phyloP scores from a whole-genome alignment of 2,329 filamentous ascomycete genomes.

The Monilinia aucupariae region DNA sequence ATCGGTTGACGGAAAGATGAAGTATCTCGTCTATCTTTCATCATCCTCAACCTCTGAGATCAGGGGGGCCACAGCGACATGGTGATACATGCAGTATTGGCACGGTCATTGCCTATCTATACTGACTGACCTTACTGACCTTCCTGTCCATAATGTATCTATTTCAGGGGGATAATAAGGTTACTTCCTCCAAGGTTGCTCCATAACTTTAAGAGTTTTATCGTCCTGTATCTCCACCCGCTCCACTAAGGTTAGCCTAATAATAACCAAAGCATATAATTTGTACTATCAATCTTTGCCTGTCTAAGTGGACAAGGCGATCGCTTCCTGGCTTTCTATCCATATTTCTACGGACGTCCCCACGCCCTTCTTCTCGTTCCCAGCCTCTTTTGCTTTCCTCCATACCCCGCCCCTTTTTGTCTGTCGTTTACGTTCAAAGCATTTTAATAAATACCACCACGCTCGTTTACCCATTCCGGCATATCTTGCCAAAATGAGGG shows the following conservation, averaged over 20 bases:
- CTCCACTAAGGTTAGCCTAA: background rate
- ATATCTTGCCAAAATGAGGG: background rate
- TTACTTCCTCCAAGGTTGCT: background rate
- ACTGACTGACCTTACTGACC: too few species aligned
- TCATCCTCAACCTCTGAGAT: background rate
- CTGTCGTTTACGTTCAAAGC: background rate
- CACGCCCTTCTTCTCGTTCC: background rate
- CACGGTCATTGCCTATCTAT: too few species aligned
- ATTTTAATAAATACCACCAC: background rate
- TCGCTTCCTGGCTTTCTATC: background rate
- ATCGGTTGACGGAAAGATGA: background rate
- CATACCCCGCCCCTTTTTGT: background rate
- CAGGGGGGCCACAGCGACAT: background rate
- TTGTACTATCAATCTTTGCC: background rate
- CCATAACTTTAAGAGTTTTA: background rate
- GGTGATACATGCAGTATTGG: background rate
- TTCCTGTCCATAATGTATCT: background rate
- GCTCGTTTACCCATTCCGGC: background rate
- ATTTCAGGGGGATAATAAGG: background rate
- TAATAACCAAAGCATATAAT: background rate
- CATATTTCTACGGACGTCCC: background rate
- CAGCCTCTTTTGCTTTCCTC: background rate
- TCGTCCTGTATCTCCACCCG: background rate
- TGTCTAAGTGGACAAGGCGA: background rate
- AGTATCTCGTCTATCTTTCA: background rate